Percentiles rank a stretch among this genome's conserved stretches.
Evolutionary conservation across 73 alveolate genomes (phyloP).

Genomic region (Blepharisma japonicum): DNA sequence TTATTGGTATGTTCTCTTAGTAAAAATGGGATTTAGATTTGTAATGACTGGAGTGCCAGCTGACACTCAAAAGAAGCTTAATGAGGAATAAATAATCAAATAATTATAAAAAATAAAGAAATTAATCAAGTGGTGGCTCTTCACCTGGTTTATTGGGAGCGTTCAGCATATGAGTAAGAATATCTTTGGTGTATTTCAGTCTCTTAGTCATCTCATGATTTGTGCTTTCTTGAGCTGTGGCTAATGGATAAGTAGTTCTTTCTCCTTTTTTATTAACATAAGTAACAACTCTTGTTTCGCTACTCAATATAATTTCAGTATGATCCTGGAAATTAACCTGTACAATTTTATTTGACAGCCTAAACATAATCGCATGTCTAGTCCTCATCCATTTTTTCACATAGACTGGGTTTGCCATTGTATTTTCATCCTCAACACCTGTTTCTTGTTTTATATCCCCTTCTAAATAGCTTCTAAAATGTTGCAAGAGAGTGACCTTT

Average conservation of each 20-base stretch:
- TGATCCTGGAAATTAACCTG: slow-evolving; percentile 89
- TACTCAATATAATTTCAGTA: slow-evolving; percentile 77
- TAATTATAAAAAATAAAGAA: too few relatives aligned
- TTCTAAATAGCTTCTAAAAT: slow-evolving; percentile 78
- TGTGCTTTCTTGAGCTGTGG: slow-evolving; percentile 83
- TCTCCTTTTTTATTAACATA: slow-evolving; percentile 98
- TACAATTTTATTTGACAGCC: slow-evolving; percentile 83
- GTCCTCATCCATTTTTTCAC: slow-evolving; percentile 85
- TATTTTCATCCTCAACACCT: slow-evolving; percentile 36
- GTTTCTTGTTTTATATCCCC: slow-evolving; percentile 43
- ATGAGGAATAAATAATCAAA: too few relatives aligned
- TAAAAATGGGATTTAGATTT: neutral
- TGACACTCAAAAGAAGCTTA: slow-evolving; percentile 1
- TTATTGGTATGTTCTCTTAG: neutral
- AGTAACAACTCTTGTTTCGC: slow-evolving; percentile 88
- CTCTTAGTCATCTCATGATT: slow-evolving; percentile 96
- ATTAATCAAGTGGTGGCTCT: neutral
- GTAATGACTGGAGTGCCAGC: neutral
- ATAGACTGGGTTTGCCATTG: slow-evolving; percentile 39
- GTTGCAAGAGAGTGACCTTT: slow-evolving; percentile 87
- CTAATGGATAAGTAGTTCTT: slow-evolving; percentile 80
- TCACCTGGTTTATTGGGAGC: neutral
- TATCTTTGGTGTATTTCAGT: slow-evolving; percentile 92
- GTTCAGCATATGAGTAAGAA: slow-evolving; percentile 68
- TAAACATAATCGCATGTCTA: slow-evolving; percentile 86